Base-by-base conservation (phyloP, 2,329 filamentous ascomycete species). In the Aspergillus versicolor region DNA sequence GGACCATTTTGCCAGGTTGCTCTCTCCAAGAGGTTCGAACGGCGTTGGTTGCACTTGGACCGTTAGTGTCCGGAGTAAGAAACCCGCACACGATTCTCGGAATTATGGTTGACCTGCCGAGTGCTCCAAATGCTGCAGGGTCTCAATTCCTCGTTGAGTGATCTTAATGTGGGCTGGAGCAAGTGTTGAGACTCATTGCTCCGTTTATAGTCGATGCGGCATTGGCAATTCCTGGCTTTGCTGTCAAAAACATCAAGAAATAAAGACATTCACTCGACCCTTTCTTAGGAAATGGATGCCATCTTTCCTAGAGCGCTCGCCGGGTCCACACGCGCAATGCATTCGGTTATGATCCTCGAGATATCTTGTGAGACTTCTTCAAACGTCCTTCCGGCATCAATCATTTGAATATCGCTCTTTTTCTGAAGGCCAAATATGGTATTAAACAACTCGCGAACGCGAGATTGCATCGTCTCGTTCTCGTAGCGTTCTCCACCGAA, bases 401-500 rank as follows among this genome's bases (percentile, higher is more conserved):
- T 75, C 5, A 77, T 70, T 32, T 77, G 73, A 55, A 87, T 80
- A 59, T 84, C 79, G 30, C 80, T 78, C 24, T 76, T 76, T 57
- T 82, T 79, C 50, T 79, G 77, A 38, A 70, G 67, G 54, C 73
- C 65, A 61, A 80, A 75, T 63, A 88, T 67, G 12, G 77, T 76
- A 41, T 76, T 82, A 72, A 96, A 97, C 49, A 95, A 72, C 60
- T 87, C 83, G 19, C 90, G 79, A 13, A 97, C 94, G 9, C 86
- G 83, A 59, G 82, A 79, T 77, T 99, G 94, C 85, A 96, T 90
- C 68, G 87, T 86, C 58, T 83, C 84, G 70, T 86, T 88, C 77
- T 99, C 94, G 69, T 97, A 99, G 61, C 90, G 82, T 79, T 99
- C 94, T 17, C 82, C 84, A 1, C 94, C 94, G 79, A 88, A 99